A percentile compares a stretch with the other conserved stretches of the same genome.
Evolutionary conservation across 1,284 basidiomycete genomes (phyloP).

Genomic region (Trametes versicolor): DNA sequence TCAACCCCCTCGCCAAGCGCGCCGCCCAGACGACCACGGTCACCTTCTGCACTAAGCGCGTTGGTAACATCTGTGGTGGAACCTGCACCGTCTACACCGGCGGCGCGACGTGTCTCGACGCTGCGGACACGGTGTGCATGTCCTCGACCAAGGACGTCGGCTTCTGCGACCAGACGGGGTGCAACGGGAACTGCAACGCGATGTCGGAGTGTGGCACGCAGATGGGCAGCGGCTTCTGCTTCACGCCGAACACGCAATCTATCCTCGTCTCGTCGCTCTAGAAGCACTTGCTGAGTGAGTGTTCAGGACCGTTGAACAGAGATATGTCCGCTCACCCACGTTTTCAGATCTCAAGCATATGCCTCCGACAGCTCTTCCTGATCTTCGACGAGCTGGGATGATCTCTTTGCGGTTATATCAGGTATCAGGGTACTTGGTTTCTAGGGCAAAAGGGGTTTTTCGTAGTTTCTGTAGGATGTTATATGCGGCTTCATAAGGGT

Average conservation of each 20-base stretch:
- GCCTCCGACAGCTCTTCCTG: too few species aligned
- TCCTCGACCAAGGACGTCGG: constrained; percentile 7
- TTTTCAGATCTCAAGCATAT: too few species aligned
- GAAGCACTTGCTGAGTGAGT: too few species aligned
- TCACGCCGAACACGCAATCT: constrained; percentile 2
- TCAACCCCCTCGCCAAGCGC: constrained; percentile 11
- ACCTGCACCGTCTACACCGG: constrained; percentile 17
- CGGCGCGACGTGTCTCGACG: constrained; percentile 13
- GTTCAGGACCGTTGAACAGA: too few species aligned
- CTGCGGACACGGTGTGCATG: constrained; percentile 8
- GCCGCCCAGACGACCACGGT: constrained; percentile 5
- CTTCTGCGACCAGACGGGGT: constrained; percentile 8
- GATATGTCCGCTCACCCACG: too few species aligned
- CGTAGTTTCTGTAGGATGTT: too few species aligned
- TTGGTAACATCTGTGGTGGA: constrained; percentile 10
- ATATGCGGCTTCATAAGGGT: too few species aligned
- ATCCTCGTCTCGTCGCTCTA: constrained; percentile 11
- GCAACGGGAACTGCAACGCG: constrained; percentile 9
- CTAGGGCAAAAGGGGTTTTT: too few species aligned
- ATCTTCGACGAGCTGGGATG: too few species aligned
- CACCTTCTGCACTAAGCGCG: constrained; percentile 13
- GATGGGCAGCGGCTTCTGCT: constrained; percentile 10
- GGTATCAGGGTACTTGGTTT: too few species aligned
- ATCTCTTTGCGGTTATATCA: too few species aligned
- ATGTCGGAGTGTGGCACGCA: constrained; percentile 5